Base-by-base conservation (phyloP, 768 basidiomycete genomes). In the Mycena galopus region DNA sequence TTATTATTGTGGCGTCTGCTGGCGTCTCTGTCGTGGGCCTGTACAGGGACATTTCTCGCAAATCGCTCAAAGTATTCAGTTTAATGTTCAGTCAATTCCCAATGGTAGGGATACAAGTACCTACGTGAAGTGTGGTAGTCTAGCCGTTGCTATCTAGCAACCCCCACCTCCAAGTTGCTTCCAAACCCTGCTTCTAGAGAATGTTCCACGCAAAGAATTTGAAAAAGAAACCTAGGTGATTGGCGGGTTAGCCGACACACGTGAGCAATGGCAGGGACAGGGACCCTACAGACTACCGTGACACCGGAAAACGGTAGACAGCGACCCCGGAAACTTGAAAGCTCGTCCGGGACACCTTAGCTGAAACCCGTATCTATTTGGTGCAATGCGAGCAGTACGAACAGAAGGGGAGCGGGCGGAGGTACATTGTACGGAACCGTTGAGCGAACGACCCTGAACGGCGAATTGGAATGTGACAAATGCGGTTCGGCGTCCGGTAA, bases 181-280 rank as follows among this genome's bases (percentile, higher is more conserved):
- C 42, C 7, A 12, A 44, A 65, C 53, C 37, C 50, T 57, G 60
- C 65, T 32, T 32, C 61, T 42, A 33, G 1, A 25, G 60, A 61
- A 69, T 19, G 60, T 69, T 69, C 67, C 29, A 62, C 39, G n/a
- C 21, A 16, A 47, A n/a, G 12, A 33, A 69, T 69, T 63, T 69
- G 53, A 63, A 69, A 60, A 67, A 35, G 39, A 25, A 35, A 17
- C 19, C 23, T 27, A n/a, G 25, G 3, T 32, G 60, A 62, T 69
- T 62, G 29, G 47, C 67, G 59, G 35, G 11, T 42, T 56, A 55
- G 8, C 37, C 35, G 62, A 27, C 3, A 35, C 23, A 30, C 37
- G 61, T 61, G 42, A 44, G 30, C 30, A 11, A 55, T 19, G 19
- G 25, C 5, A 51, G 23, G 14, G 39, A 39, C 39, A 37, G 35